These are phyloP conservation scores for Trichosanthes truncata DNA, from an alignment of 306 rosid species.

Conservation along the genomic window DNA sequence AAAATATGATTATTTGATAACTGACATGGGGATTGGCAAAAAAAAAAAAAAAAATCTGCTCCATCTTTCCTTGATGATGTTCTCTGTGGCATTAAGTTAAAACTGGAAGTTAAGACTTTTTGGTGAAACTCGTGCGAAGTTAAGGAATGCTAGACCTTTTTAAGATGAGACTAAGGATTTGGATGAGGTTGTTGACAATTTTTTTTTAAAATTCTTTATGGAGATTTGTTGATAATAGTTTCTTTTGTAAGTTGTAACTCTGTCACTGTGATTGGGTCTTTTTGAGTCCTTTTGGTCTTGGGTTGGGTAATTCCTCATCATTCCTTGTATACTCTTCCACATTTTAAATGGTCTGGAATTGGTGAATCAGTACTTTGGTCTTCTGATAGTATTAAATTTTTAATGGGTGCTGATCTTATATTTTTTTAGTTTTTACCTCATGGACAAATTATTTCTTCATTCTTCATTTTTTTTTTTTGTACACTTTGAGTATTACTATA, in stretches of 20 bases:
- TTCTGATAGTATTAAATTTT: not conserved
- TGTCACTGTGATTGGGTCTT: not conserved
- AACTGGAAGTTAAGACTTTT: not conserved
- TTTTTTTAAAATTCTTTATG: not conserved
- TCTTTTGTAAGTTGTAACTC: not conserved
- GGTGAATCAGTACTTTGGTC: not conserved
- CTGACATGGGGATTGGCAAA: not conserved
- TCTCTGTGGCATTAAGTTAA: not conserved
- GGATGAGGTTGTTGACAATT: not conserved
- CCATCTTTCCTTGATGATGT: not conserved
- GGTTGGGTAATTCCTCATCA: not conserved
- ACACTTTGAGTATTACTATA: not conserved
- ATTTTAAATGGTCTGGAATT: not conserved
- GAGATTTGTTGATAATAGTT: not conserved
- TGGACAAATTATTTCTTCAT: not conserved
- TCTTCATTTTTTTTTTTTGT: not conserved
- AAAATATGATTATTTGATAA: not conserved
- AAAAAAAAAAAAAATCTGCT: not conserved
- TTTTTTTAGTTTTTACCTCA: not conserved
- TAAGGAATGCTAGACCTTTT: not conserved
- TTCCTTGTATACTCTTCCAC: not conserved
- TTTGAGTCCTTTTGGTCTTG: not conserved
- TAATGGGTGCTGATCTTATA: not conserved
- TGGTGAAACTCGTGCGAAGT: not conserved
- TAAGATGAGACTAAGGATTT: not conserved